These are phyloP conservation scores for Chrysochromulina parva DNA, from an alignment of 78 protist species.

Conservation along the genomic window DNA sequence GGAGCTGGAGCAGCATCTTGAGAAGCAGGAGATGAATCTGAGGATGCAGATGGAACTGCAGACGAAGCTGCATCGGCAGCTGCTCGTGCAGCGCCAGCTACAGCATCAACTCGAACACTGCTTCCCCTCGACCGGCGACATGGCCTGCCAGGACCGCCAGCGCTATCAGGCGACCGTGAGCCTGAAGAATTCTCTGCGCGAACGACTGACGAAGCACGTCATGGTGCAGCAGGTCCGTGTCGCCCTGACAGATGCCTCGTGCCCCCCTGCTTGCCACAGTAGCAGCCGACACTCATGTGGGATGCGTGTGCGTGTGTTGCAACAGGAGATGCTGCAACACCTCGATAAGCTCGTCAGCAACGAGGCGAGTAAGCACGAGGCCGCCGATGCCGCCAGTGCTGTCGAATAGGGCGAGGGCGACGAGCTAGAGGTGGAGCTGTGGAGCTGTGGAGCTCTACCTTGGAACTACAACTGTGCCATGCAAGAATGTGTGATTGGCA, in stretches of 20 bases:
- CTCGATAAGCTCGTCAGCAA: neutral
- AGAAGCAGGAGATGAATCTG: neutral
- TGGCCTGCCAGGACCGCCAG: neutral
- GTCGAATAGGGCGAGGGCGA: too few relatives aligned
- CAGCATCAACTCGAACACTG: slow-evolving; percentile 4
- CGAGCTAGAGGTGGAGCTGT: too few relatives aligned
- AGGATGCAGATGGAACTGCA: slow-evolving; percentile 9
- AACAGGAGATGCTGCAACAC: slow-evolving; percentile 18
- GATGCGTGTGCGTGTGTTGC: too few relatives aligned
- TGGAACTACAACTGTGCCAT: too few relatives aligned
- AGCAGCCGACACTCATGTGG: too few relatives aligned
- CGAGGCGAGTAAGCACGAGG: neutral
- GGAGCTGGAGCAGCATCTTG: neutral
- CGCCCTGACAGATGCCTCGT: too few relatives aligned
- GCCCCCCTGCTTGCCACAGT: too few relatives aligned
- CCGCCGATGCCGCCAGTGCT: neutral
- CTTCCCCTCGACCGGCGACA: neutral
- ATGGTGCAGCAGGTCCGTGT: neutral
- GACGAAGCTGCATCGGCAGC: slow-evolving; percentile 27
- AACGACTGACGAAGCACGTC: neutral
- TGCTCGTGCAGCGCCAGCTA: slow-evolving; percentile 17
- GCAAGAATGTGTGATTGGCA: too few relatives aligned
- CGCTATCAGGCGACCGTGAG: neutral
- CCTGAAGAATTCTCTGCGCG: neutral
- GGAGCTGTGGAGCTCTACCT: too few relatives aligned